phyloP scores from a whole-genome alignment of 2,329 filamentous ascomycete species.

The Penicillium sp. region DNA sequence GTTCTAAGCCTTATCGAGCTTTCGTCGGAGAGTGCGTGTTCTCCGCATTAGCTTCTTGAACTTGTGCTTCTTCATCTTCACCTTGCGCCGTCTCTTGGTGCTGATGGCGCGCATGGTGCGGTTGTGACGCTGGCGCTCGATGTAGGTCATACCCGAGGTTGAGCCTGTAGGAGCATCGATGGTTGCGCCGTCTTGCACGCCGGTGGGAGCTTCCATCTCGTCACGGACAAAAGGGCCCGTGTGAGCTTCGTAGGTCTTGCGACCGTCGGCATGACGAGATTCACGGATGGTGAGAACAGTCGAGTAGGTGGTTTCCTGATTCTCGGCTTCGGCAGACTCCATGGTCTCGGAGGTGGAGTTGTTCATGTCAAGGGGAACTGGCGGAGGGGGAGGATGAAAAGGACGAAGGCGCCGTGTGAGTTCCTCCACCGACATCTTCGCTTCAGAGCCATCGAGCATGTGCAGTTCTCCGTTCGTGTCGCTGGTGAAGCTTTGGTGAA shows the following conservation, averaged over 20 bases:
- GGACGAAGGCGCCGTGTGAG: constrained; percentile 67
- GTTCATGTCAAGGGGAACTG: constrained; percentile 50
- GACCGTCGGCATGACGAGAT: constrained; percentile 46
- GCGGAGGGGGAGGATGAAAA: constrained; percentile 78
- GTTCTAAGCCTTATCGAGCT: constrained; percentile 59
- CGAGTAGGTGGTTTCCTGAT: constrained; percentile 42
- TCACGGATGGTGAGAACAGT: constrained; percentile 51
- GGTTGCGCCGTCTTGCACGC: constrained; percentile 23
- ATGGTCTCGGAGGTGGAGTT: constrained; percentile 22
- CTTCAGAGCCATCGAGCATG: constrained; percentile 50
- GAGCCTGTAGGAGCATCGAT: constrained; percentile 54
- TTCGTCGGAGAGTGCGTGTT: constrained; percentile 81
- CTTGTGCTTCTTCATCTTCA: constrained; percentile 99
- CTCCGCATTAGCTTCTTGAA: constrained; percentile 98
- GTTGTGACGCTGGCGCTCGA: constrained; percentile 60
- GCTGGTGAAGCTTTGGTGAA: constrained; percentile 24
- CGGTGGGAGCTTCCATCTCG: constrained; percentile 36
- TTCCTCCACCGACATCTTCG: constrained; percentile 62
- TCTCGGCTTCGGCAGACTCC: constrained; percentile 36
- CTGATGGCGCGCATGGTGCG: constrained; percentile 71
- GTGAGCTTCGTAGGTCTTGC: constrained; percentile 48
- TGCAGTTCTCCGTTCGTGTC: constrained; percentile 38
- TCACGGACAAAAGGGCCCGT: constrained; percentile 46
- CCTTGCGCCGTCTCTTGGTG: constrained; percentile 82
- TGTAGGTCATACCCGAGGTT: constrained; percentile 45